Evolutionary conservation across 179 eudicot genomes (phyloP).

Genomic region (Spinacia oleracea): DNA sequence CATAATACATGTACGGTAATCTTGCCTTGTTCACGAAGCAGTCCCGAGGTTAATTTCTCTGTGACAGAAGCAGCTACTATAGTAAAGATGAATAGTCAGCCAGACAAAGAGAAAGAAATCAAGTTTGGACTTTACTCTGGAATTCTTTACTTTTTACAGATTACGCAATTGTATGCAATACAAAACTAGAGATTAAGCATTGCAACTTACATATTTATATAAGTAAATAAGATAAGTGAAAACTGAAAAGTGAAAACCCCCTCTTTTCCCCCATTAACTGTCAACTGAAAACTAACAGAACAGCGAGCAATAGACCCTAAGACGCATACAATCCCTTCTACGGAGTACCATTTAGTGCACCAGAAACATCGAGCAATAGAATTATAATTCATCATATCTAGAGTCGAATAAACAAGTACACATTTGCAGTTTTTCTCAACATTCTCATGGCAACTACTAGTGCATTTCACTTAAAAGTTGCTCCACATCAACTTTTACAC

Average conservation of each 20-base stretch:
- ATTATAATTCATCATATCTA: too few species aligned
- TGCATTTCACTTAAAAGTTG: not conserved
- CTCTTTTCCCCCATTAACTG: not conserved
- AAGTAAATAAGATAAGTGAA: not conserved
- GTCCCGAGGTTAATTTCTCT: too few species aligned
- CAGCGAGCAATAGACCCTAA: not conserved
- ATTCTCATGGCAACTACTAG: not conserved
- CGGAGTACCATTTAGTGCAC: not conserved
- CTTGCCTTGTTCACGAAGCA: constrained; percentile 30
- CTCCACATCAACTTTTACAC: not conserved
- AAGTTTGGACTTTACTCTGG: not conserved
- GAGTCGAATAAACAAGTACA: too few species aligned
- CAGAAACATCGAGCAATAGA: not conserved
- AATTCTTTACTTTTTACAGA: not conserved
- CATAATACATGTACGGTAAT: constrained; percentile 79
- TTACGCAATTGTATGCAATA: not conserved
- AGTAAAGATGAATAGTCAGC: too few species aligned
- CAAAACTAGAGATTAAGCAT: not conserved
- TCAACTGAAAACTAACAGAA: not conserved
- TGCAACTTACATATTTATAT: not conserved
- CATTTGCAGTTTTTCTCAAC: too few species aligned
- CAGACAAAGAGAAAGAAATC: not conserved
- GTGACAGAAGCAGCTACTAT: too few species aligned
- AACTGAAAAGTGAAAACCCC: not conserved
- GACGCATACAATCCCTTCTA: not conserved